Evolutionary conservation across 2,329 filamentous ascomycete species (phyloP).

Genomic region (Neopestalotiopsis sp.): DNA sequence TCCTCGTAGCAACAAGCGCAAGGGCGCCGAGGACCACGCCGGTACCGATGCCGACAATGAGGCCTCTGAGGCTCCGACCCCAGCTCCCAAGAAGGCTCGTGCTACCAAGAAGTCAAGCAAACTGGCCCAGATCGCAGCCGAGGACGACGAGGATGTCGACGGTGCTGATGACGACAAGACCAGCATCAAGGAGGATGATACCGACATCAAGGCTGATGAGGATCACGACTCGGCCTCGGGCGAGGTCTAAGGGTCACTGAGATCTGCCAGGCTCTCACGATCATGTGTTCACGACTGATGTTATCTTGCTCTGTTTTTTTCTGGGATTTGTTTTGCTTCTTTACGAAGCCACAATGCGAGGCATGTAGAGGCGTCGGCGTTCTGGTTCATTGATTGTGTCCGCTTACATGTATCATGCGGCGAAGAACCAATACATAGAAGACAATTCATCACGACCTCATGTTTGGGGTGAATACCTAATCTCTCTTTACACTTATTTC

Average conservation of each 20-base stretch:
- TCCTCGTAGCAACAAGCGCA: conserved; percentile 6
- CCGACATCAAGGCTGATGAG: not conserved
- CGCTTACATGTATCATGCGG: too few species aligned
- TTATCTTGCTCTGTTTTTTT: too few species aligned
- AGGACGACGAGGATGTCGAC: not conserved
- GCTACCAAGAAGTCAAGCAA: not conserved
- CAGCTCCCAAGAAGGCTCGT: conserved; percentile 4
- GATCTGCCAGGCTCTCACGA: too few species aligned
- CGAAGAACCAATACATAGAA: too few species aligned
- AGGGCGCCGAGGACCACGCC: not conserved
- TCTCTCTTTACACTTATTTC: too few species aligned
- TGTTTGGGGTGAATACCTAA: too few species aligned
- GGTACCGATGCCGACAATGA: not conserved
- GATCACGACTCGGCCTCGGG: not conserved
- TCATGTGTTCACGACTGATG: too few species aligned
- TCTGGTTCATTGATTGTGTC: too few species aligned
- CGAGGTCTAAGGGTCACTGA: not conserved
- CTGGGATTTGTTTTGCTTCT: too few species aligned
- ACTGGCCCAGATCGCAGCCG: not conserved
- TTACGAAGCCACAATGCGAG: too few species aligned
- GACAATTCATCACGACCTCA: too few species aligned
- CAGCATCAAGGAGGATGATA: not conserved
- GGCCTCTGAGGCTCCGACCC: not conserved
- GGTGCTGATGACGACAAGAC: not conserved
- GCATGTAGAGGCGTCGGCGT: too few species aligned